Percentiles rank a stretch among this genome's conserved stretches.
These are phyloP conservation scores for Solanum aculeatissimum DNA, from an alignment of 305 asterid genomes.

Conservation along the genomic window DNA sequence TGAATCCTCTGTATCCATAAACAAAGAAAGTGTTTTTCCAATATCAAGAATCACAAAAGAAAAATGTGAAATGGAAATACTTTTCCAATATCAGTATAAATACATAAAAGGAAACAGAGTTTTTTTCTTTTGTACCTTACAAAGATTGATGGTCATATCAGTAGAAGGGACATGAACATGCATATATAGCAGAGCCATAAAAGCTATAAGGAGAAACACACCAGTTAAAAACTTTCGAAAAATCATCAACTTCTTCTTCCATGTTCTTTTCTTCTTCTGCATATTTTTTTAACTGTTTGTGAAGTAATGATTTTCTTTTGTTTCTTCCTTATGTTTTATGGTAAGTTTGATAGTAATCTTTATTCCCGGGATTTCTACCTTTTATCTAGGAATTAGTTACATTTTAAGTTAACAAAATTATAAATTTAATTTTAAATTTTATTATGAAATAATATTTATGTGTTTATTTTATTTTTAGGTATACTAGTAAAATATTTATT, in stretches of 20 bases:
- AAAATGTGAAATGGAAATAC: neutral
- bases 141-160: slow-evolving; percentile 22
- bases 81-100: neutral
- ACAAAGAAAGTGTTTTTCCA: no score
- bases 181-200: slow-evolving; percentile 28
- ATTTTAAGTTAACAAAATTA: neutral
- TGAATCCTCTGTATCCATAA: neutral
- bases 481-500: no score
- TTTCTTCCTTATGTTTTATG: no score
- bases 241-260: neutral
- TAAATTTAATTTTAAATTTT: neutral
- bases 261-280: slow-evolving; percentile 43
- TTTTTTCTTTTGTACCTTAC: slow-evolving; percentile 19
- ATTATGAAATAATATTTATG: no score
- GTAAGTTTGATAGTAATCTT: neutral
- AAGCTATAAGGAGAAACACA: slow-evolving; percentile 42
- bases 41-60: neutral
- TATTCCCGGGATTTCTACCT: neutral
- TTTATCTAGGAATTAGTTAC: neutral
- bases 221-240: slow-evolving; percentile 36
- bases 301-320: neutral
- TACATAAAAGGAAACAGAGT: neutral
- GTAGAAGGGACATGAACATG: slow-evolving; percentile 31
- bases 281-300: neutral
- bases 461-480: no score